These are phyloP conservation scores for Penicillium fimorum DNA, from an alignment of 495 filamentous ascomycete species.

Conservation along the genomic window DNA sequence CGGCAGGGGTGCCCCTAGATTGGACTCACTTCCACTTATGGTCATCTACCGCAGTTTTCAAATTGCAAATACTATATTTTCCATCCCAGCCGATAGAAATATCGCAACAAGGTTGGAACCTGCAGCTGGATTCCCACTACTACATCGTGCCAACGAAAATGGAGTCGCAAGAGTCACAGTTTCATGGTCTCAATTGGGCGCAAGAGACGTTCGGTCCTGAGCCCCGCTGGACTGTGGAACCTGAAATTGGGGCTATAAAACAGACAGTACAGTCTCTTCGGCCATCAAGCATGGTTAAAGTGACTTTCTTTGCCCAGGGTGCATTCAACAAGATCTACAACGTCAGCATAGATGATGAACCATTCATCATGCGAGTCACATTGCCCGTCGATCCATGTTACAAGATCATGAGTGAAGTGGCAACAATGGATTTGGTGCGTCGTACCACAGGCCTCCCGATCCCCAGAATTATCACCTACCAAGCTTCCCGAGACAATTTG, in stretches of 20 bases:
- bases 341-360: conserved; percentile 6
- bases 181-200: neutral
- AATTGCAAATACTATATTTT: neutral
- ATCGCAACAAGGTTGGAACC: neutral
- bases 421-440: conserved; percentile 50
- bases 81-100: neutral
- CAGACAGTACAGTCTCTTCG: conserved; percentile 12
- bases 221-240: conserved; percentile 9
- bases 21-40: no score
- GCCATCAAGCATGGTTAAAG: conserved; percentile 6
- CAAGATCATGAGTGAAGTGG: conserved; percentile 56
- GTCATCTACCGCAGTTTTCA: no score
- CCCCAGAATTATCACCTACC: conserved; percentile 47
- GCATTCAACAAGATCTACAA: conserved; percentile 15
- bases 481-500: conserved; percentile 43
- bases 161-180: neutral
- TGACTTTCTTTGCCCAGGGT: conserved; percentile 10
- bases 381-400: conserved; percentile 53
- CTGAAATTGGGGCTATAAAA: conserved; percentile 1
- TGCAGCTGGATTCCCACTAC: neutral
- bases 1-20: no score
- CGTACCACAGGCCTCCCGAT: conserved; percentile 51
- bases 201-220: neutral
- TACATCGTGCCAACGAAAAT: neutral
- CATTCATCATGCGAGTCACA: conserved; percentile 48